Conservation (phyloP, 2,329 filamentous ascomycete species). For the Monilinia laxa region DNA sequence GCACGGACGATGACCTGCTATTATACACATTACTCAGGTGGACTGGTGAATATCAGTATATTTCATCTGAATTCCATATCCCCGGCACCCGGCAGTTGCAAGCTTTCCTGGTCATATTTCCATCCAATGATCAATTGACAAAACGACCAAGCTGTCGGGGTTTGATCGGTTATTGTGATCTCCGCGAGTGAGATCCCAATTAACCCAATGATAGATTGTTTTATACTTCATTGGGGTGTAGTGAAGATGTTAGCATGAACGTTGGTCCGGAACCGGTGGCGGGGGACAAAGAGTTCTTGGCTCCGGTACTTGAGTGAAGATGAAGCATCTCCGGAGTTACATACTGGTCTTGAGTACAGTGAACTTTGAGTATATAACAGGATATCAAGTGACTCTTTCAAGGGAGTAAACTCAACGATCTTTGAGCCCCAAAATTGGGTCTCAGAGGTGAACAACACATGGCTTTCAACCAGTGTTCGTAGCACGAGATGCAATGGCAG, state of each 20-base stretch:
- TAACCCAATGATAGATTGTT: background rate
- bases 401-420: background rate
- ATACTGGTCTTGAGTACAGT: background rate
- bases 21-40: background rate
- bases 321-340: background rate
- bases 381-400: background rate
- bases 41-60: background rate
- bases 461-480: background rate
- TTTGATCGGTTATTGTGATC: background rate
- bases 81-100: background rate
- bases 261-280: background rate
- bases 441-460: background rate
- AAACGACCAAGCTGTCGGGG: background rate
- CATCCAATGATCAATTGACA: slow-evolving; percentile 6
- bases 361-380: background rate
- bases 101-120: slow-evolving; percentile 5
- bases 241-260: background rate
- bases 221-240: background rate
- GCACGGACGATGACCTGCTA: background rate
- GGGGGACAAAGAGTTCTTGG: background rate
- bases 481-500: no score
- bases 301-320: background rate
- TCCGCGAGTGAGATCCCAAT: background rate
- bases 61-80: background rate
- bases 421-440: no score